Base-by-base conservation (phyloP, 2,329 filamentous ascomycete species). In the Beauveria sp. region DNA sequence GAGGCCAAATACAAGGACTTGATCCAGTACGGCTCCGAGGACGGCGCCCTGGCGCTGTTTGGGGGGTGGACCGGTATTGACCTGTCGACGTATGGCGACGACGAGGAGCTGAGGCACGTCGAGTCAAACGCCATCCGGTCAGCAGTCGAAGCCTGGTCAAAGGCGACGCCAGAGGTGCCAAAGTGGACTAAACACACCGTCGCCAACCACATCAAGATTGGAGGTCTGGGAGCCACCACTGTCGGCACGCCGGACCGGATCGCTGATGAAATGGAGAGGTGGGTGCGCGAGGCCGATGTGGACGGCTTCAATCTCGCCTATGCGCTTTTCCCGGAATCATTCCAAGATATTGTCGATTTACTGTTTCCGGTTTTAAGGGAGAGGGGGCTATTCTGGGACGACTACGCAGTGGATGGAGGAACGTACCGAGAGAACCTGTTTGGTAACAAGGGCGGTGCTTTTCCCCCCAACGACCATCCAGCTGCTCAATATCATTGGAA, bases 21-120 rank as follows among this genome's bases (percentile, higher is more conserved):
- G 52, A 73, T 81, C 1, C 77, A 76, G 53, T 80, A 86, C 65
- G 85, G 82, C 0, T 81, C 81, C 2, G 77, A 81, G 47, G 85
- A 87, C 61, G 86, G 85, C 5, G 85, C 84, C 0, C 69, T 88
- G 54, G 84, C 85, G 0, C 70, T 88, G 2, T 88, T 88, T 64
- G 84, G 85, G 2, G 85, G 85, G 0, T 88, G 84, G 84, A 87
- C 85, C 0, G 85, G 85, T 0, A 85, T 87, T 52, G 83, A 89
- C 68, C 72, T 88, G 26, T 75, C 78, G 7, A 73, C 79, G 48
- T 88, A 87, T 64, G 80, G 74, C 0, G 84, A 88, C 28, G 84
- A 88, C 47, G 80, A 88, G 67, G 85, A 88, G 68, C 72, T 88
- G 55, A 73, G 84, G 14, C 75, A 82, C 59, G 82, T 86, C n/a